Base-by-base conservation (phyloP, 345 rosid species). In the Melaleuca quinquenervia region DNA sequence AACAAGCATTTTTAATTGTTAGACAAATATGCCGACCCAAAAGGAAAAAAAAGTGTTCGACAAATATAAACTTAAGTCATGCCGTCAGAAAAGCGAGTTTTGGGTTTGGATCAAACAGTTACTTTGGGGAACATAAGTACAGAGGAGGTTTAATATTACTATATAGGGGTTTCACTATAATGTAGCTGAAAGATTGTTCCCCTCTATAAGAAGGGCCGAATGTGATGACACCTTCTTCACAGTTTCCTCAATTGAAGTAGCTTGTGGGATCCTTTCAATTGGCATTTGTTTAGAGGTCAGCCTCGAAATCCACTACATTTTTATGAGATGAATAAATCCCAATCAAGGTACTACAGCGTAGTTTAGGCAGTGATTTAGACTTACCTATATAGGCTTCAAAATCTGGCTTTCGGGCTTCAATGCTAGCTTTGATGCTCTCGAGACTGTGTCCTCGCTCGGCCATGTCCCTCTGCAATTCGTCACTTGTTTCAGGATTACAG, bases 361-460 rank as follows among this genome's bases (percentile, higher is more conserved):
- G 44, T 62, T 62, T 27, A 41, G 55, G 70, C n/a, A 13, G 51
- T 64, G 32, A 12, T 53, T 29, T 74, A 21, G 53, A 50, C 11
- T 58, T 92, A 97, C 99, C 99, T 5, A 97, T 97, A 90, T 90
- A 96, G 36, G 99, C 99, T 85, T 96, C 98, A 52, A 96, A 97
- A 80, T 97, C 99, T 5, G 99, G 98, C 86, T 96, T 97, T 82
- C 99, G 89, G 7, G 99, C 98, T 91, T 97, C 96, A 51, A 97
- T 97, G 89, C 99, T 97, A 3, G 99, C 98, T 89, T 94, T 97
- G 90, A 97, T 96, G 91, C 99, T 97, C 89, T 97, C 99, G 16
- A 97, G 95, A 84, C 99, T 97, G 93, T 97, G 99, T 18, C 99
- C 98, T 92, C 99, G 88, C 91, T 97, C 99, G 13, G 98, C 98